A percentile compares a stretch with the other conserved stretches of the same genome.
phyloP scores from a whole-genome alignment of 2,329 filamentous ascomycete genomes.

The Paecilomyces sp. region DNA sequence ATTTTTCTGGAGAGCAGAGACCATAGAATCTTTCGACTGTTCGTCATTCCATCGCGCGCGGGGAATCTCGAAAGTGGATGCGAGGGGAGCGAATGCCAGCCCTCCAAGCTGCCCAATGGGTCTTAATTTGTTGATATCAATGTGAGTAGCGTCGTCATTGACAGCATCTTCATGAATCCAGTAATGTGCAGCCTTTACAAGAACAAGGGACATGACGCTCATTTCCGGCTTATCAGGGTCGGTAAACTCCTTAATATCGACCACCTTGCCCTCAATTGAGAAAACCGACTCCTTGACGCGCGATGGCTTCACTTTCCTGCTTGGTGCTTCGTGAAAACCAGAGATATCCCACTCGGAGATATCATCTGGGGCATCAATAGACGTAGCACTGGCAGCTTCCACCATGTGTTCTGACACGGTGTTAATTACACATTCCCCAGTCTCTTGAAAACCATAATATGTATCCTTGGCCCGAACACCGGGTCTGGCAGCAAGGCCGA shows the following conservation, averaged over 20 bases:
- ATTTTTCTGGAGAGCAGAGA: background rate
- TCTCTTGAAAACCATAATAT: background rate
- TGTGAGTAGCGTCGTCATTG: background rate
- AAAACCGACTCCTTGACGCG: background rate
- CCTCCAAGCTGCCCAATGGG: background rate
- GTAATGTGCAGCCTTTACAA: background rate
- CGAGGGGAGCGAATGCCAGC: background rate
- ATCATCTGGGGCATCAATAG: background rate
- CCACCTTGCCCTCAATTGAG: background rate
- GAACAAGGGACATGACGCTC: background rate
- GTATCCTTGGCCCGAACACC: background rate
- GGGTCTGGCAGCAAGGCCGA: background rate
- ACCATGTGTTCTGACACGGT: background rate
- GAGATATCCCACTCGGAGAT: background rate
- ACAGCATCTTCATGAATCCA: background rate
- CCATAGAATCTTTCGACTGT: background rate
- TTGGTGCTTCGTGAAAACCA: background rate
- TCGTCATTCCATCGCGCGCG: background rate
- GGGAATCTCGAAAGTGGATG: background rate
- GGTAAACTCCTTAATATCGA: background rate
- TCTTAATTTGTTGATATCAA: background rate
- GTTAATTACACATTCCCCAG: background rate
- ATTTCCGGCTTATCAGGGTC: background rate
- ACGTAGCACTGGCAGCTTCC: background rate
- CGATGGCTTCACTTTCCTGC: background rate